Evolutionary conservation across 208 protist species (phyloP), one percentile per base, ranked within the genome.

Genomic region (Wallacemonas rigidus): DNA sequence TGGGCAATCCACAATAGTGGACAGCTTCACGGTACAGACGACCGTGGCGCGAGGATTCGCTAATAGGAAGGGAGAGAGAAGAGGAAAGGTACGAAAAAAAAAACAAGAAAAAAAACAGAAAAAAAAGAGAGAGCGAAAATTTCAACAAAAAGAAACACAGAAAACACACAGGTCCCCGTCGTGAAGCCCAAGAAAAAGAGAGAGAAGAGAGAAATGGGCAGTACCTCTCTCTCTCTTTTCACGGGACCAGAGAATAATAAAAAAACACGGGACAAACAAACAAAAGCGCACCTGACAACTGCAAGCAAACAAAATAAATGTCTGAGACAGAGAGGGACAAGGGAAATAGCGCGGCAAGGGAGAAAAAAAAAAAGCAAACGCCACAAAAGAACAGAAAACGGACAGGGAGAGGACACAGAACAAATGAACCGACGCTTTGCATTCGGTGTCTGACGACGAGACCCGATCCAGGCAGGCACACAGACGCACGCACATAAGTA

Each of bases 301-400:
- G 26, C 26, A 26, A 26, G 26, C 26, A 6, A 15, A 43, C 4
- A 38, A 44, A 71, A 43, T 2, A 63, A 11, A 57, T 12, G 14
- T 44, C 48, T 63, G 43, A 64, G 40, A 64, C 17, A 44, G 41
- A 51, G 8, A 71, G 45, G 43, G 61, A 35, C 15, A 53, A 58
- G 41, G 47, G 4, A 63, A 67, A 47, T 41, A 40, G 56, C 35
- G 35, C 44, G 11, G 15, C 26, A 64, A 45, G 11, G 26, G 14
- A 43, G 61, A 76, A 71, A 71, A 60, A 68, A 75, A 55, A 69
- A 64, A 60, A 61, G 40, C 14, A 61, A 57, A 55, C 40, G 12
- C 2, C 4, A 45, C n/a, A 62, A 63, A 41, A 72, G 17, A 72
- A 12, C 5, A 62, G 38, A n/a, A 62, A 62, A 8, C 4, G 12